Base-by-base conservation (phyloP, 2,329 filamentous ascomycete species). In the Aureobasidium namibiae region DNA sequence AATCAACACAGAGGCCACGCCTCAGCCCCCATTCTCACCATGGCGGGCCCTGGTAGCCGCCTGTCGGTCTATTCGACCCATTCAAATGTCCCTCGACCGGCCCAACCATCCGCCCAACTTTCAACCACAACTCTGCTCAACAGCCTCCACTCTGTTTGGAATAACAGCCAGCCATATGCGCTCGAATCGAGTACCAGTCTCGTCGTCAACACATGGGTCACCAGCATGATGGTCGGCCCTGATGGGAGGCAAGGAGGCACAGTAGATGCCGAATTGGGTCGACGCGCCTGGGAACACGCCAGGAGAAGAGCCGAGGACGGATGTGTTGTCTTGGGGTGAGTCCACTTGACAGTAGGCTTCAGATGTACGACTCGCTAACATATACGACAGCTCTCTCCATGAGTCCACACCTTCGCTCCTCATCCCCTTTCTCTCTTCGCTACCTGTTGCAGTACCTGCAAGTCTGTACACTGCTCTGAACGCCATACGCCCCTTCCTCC, bases 191-290 rank as follows among this genome's bases (percentile, higher is more conserved):
- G 90, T 65, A 94, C 92, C 36, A 96, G 90, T 71, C 73, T 97
- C 39, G 92, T 94, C 0, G 90, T 97, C 65, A 97, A 97, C 76
- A 96, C 91, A 60, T 96, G 92, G 92, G 81, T 94, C 56, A 95
- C 90, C 3, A 89, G 90, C 18, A 80, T 84, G 29, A 88, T 88
- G 65, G 76, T 82, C 24, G 84, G 86, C 39, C 80, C 83, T 2
- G 83, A 90, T 67, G 88, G 88, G 38, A 80, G 82, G 59, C 78
- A 80, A 48, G 89, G 89, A 54, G 89, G 89, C 57, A 91, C 89
- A 8, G 83, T 97, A 42, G 94, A 99, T 74, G 75, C 82, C 42
- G 83, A 88, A 23, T 75, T 99, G 53, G 89, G 89, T 16, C 80
- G 84, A 56, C 84, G 90, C 70, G 91, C 92, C 2, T 99, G 94